phyloP scores from a whole-genome alignment of 352 stramenopile species.

The Albugo laibachii region DNA sequence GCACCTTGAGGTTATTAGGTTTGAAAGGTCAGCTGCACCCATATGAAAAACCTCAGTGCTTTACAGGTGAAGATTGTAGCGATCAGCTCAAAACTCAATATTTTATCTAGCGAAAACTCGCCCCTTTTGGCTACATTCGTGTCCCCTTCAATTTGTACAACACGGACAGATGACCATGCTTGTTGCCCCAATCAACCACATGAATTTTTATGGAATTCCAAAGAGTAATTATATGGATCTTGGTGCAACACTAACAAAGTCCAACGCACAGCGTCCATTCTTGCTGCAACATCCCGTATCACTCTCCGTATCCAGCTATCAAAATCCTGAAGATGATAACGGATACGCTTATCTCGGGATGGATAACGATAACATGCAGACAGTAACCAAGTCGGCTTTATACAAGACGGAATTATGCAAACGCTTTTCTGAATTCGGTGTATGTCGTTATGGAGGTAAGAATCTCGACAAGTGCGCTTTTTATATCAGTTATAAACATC shows the following conservation, averaged over 20 bases:
- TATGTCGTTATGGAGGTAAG: slow-evolving; percentile 65
- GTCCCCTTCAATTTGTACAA: too few relatives aligned
- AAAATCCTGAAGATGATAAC: background rate
- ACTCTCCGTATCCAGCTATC: background rate
- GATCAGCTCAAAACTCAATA: too few relatives aligned
- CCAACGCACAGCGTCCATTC: background rate
- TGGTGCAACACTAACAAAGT: background rate
- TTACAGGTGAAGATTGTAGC: too few relatives aligned
- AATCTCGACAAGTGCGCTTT: background rate
- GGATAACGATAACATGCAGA: slow-evolving; percentile 70
- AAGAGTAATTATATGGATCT: slow-evolving; percentile 57
- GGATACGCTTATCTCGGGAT: slow-evolving; percentile 9
- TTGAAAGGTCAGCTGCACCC: too few relatives aligned
- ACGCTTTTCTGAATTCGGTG: slow-evolving; percentile 72
- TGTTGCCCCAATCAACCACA: slow-evolving; percentile 62
- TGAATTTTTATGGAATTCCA: slow-evolving; percentile 65
- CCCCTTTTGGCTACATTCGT: too few relatives aligned
- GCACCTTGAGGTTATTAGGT: too few relatives aligned
- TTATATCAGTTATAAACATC: background rate
- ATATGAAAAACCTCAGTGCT: too few relatives aligned
- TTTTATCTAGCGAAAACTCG: too few relatives aligned
- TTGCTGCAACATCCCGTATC: background rate
- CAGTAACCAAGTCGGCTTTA: slow-evolving; percentile 64
- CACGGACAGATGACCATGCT: slow-evolving; percentile 18
- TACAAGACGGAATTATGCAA: slow-evolving; percentile 82